Percentiles rank a stretch among this genome's conserved stretches.
Evolutionary conservation across 805 yeast genomes (phyloP).

Genomic region (Saccharomycopsis vini): DNA sequence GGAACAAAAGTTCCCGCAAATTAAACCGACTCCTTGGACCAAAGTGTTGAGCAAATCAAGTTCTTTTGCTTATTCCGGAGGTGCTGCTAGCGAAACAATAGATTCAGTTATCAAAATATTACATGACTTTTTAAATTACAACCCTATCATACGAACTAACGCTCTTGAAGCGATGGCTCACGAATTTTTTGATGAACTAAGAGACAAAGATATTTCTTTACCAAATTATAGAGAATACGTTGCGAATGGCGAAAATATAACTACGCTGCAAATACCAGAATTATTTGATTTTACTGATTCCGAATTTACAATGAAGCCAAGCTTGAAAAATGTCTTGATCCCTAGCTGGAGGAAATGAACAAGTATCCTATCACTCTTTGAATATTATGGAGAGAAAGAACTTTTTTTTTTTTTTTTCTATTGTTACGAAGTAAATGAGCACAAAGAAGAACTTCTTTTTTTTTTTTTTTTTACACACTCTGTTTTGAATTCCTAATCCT

Average conservation of each 20-base stretch:
- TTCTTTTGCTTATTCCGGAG: conserved; percentile 32
- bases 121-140: conserved; percentile 51
- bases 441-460: no score
- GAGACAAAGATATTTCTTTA: conserved; percentile 21
- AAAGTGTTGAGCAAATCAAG: conserved; percentile 42
- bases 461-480: no score
- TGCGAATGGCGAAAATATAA: conserved; percentile 4
- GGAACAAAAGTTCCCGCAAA: conserved; percentile 92
- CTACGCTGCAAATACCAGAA: conserved; percentile 28
- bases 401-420: no score
- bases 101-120: conserved; percentile 46
- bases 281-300: conserved; percentile 40
- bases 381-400: not conserved
- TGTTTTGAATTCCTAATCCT: no score
- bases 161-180: conserved; percentile 46
- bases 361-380: no score
- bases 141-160: conserved; percentile 55
- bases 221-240: conserved; percentile 17
- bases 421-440: no score
- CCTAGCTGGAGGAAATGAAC: conserved; percentile 22
- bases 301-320: conserved; percentile 33
- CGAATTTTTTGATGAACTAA: conserved; percentile 48
- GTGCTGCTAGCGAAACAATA: not conserved
- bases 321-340: conserved; percentile 29
- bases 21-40: conserved; percentile 57